Evolutionary conservation across 768 basidiomycete species (phyloP), one percentile per base, ranked within the genome.

Genomic region (Calocybe gangraenosa): DNA sequence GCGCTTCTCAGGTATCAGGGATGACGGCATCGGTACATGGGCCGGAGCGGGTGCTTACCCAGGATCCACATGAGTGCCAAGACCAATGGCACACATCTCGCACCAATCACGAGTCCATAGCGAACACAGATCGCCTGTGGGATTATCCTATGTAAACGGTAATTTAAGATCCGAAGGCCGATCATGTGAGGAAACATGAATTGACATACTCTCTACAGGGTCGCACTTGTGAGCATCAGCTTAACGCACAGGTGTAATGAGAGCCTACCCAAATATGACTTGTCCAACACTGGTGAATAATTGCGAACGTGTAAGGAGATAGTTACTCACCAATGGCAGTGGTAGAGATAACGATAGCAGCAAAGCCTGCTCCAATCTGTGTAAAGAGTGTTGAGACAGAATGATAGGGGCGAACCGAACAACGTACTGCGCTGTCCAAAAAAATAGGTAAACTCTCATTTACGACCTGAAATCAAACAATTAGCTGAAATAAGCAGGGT

Each of bases 381-480:
- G 33, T 15, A 37, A 2, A n/a, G 30, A 40, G 33, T 44, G 34
- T 19, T 14, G 31, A 2, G 30, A 5, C 1, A 13, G 7, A 9
- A 15, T 9, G 35, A 32, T 17, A 37, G 23, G 19, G 36, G 11
- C 13, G 20, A 28, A 31, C n/a, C 34, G n/a, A 14, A 21, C 19
- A 22, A 65, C 79, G 39, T 54, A 82, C 80, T 58, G 86, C 87
- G 52, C 79, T 81, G 56, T 90, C 86, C 37, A 90, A 65, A 60
- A 90, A 90, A 35, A 91, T 88, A 28, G 87, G 87, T 46, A 92
- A 75, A 65, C 84, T 84, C 59, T 90, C 88, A 50, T 91, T 91
- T 44, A 90, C 69, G 46, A 90, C 78, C 87, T 88, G 60, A 8
- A 40, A 52, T 14, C 39, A 23, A n/a, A 30, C 46, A 14, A 51